phyloP scores from a whole-genome alignment of 176 grass and related monocot genomes.

The maize (Zea mays) region DNA sequence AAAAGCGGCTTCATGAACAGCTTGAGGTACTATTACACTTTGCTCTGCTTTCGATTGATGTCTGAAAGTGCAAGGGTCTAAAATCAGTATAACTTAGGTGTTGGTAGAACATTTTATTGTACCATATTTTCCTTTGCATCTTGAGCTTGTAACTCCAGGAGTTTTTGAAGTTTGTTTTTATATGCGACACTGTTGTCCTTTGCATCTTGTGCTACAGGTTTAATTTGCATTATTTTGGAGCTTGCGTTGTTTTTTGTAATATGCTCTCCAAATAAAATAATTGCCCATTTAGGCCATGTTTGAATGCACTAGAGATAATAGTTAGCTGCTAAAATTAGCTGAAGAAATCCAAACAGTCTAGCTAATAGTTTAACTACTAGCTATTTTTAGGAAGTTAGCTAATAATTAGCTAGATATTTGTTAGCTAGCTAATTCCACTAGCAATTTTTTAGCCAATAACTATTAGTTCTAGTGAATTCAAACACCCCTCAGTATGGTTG shows the following conservation, averaged over 20 bases:
- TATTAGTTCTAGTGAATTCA: too few species aligned
- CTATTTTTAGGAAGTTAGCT: too few species aligned
- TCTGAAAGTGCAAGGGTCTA: not conserved
- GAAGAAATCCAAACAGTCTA: too few species aligned
- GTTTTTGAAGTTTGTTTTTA: not conserved
- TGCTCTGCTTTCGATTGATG: constrained; percentile 20
- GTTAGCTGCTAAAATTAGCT: too few species aligned
- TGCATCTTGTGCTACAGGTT: not conserved
- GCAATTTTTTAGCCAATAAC: too few species aligned
- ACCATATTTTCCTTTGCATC: not conserved
- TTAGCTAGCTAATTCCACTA: too few species aligned
- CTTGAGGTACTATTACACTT: constrained; percentile 65
- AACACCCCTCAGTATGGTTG: not conserved
- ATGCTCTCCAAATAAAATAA: not conserved
- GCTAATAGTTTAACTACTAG: too few species aligned
- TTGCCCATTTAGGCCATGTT: not conserved
- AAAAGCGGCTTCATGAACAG: constrained; percentile 97
- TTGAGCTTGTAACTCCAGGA: not conserved
- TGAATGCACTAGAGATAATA: too few species aligned
- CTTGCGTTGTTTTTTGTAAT: constrained; percentile 9
- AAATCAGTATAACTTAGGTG: constrained; percentile 14
- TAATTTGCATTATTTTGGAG: not conserved
- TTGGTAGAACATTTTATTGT: constrained; percentile 14
- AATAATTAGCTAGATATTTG: too few species aligned
- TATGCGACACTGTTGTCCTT: not conserved